Evolutionary conservation across 192 early-diverging fungal genomes (phyloP).

Genomic region (Mortierella hygrophila): DNA sequence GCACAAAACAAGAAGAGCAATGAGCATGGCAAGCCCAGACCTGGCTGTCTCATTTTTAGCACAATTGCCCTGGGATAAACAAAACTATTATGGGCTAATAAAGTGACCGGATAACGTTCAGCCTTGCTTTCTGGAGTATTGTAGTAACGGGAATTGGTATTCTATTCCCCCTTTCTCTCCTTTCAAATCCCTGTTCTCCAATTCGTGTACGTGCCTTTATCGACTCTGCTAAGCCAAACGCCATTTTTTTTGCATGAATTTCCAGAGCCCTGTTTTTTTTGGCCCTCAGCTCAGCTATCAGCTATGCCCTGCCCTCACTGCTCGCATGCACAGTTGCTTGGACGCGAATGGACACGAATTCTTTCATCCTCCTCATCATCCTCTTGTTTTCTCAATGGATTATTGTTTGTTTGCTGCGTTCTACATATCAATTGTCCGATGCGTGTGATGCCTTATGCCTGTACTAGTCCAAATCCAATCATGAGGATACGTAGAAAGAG

Average conservation of each 20-base stretch:
- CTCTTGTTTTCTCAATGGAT: background rate
- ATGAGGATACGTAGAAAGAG: background rate
- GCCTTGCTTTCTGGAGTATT: background rate
- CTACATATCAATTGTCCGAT: background rate
- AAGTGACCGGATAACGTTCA: background rate
- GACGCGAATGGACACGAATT: background rate
- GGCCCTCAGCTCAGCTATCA: no score
- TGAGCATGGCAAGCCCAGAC: background rate
- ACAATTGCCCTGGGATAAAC: background rate
- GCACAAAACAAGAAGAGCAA: background rate
- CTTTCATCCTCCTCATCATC: background rate
- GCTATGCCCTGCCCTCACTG: no score
- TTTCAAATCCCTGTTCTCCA: no score
- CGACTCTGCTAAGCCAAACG: background rate
- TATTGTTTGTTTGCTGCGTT: background rate
- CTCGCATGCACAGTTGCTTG: conserved; percentile 3
- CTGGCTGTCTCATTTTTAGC: background rate
- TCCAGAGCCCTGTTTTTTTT: background rate
- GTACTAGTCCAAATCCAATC: background rate
- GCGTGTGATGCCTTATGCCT: background rate
- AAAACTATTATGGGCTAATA: background rate
- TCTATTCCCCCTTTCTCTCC: no score
- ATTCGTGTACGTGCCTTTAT: background rate
- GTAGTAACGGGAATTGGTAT: background rate
- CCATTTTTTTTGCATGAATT: conserved; percentile 15